Evolutionary conservation across 1,284 basidiomycete species (phyloP), one percentile per base, ranked within the genome.

Genomic region (Naganishia albida): DNA sequence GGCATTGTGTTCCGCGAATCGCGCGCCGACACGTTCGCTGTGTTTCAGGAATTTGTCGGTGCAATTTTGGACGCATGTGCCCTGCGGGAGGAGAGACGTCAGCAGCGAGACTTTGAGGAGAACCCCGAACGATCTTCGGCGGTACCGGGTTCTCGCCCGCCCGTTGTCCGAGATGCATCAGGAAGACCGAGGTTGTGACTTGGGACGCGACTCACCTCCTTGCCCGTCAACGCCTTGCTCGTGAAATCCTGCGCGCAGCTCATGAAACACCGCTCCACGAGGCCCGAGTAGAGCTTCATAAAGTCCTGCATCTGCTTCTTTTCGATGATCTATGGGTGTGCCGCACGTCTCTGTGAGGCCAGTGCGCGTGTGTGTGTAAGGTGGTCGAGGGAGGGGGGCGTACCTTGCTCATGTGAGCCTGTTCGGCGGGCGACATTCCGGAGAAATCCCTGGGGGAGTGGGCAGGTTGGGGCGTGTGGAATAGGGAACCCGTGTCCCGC

Each of bases 231-330:
- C 0, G 93, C 86, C 80, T 94, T 96, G 82, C 88, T 90, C 34
- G 94, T 98, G 75, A 99, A 98, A 79, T 99, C 95, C 77, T 96
- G 93, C 74, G 89, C 90, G 80, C 95, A 99, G 34, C 90, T 84
- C 70, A 84, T 92, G 84, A 99, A 99, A 80, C 95, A 99, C 71
- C 90, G 86, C 78, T 98, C 94, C 48, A 96, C 93, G 63, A 99
- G 85, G 73, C 88, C 89, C n/a, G 93, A 91, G 82, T 98, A 98
- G 79, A 98, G 88, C 74, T 85, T 85, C 84, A 98, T 84, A 74
- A 99, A 98, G 82, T 98, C 95, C 84, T 95, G 91, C 93, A 98
- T 96, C 91, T 95, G 93, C 82, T 90, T 93, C 83, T 90, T 91
- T 82, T 95, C 93, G 68, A 96, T 92, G 75, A 93, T 80, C 74